Evolutionary conservation across 768 basidiomycete species (phyloP).

Genomic region (Panaeolus cyanescens): DNA sequence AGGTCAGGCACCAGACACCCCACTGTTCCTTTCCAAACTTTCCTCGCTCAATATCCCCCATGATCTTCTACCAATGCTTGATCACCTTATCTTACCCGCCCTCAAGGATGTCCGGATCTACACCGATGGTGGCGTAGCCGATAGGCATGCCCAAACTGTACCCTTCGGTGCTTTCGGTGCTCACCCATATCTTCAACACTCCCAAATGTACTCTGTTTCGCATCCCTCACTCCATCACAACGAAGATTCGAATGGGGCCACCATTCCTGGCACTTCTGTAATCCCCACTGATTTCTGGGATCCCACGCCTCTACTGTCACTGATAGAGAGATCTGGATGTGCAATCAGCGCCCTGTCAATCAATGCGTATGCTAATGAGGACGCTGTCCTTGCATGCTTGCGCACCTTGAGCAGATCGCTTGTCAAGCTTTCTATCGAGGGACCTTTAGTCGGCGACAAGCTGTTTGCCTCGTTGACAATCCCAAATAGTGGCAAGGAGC

Average conservation of each 20-base stretch:
- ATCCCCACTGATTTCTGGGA: slow-evolving; percentile 21
- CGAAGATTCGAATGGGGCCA: not conserved
- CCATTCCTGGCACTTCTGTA: not conserved
- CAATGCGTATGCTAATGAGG: slow-evolving; percentile 29
- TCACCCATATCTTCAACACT: slow-evolving; percentile 5
- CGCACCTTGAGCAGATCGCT: slow-evolving; percentile 23
- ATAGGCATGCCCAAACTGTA: slow-evolving; percentile 14
- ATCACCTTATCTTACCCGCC: slow-evolving; percentile 31
- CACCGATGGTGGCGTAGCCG: slow-evolving; percentile 15
- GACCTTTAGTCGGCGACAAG: slow-evolving; percentile 23
- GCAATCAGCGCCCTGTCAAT: slow-evolving; percentile 27
- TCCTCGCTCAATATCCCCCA: slow-evolving; percentile 32
- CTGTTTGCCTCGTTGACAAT: slow-evolving; percentile 21
- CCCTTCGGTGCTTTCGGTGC: slow-evolving; percentile 5
- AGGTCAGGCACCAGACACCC: slow-evolving; percentile 19
- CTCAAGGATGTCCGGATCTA: slow-evolving; percentile 32
- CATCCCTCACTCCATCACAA: slow-evolving; percentile 6
- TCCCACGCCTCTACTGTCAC: slow-evolving; percentile 25
- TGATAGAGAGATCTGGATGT: slow-evolving; percentile 32
- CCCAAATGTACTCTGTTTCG: slow-evolving; percentile 11
- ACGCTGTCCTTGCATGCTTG: slow-evolving; percentile 25
- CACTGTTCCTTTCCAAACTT: slow-evolving; percentile 30
- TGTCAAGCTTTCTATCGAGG: slow-evolving; percentile 24
- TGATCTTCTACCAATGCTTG: slow-evolving; percentile 29
- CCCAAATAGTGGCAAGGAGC: not conserved